Conservation (phyloP, 225 moss, liverwort and hornwort genomes). For the Bryoerythrophyllum caledonicum region DNA sequence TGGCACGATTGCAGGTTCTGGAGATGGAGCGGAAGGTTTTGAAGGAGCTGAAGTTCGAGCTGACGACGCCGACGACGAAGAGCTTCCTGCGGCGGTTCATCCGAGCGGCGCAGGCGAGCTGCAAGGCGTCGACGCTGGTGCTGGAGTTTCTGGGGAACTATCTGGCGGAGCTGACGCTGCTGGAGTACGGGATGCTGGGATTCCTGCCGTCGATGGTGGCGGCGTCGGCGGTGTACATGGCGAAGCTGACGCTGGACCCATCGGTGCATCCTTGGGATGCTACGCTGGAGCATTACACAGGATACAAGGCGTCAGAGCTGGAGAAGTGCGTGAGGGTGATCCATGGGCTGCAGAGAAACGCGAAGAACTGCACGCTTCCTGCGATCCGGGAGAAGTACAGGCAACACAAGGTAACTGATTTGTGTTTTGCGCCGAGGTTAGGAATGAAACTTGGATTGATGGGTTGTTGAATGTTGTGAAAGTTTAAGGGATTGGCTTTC, state of each 20-base stretch:
- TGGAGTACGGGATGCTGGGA: constrained; percentile 77
- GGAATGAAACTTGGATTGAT: too few relatives aligned
- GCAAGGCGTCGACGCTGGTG: constrained; percentile 66
- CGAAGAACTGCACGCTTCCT: constrained; percentile 68
- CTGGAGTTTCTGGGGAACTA: constrained; percentile 90
- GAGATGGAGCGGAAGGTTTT: constrained; percentile 96
- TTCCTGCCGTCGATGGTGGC: constrained; percentile 85
- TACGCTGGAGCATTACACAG: constrained; percentile 84
- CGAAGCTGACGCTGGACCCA: constrained; percentile 75
- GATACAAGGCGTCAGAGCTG: constrained; percentile 72
- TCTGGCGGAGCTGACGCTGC: constrained; percentile 78
- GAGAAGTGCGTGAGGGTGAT: constrained; percentile 74
- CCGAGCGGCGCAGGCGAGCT: constrained; percentile 79
- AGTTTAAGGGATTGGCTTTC: too few relatives aligned
- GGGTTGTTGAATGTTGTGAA: not conserved
- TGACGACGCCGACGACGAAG: constrained; percentile 94
- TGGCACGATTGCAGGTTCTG: constrained; percentile 40
- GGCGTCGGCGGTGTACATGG: constrained; percentile 85
- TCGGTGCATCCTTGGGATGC: constrained; percentile 61
- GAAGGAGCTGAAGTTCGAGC: constrained; percentile 89
- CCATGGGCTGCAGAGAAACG: constrained; percentile 72
- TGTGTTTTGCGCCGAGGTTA: not conserved
- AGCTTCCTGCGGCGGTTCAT: constrained; percentile 91
- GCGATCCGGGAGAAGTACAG: constrained; percentile 92
- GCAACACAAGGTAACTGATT: constrained; percentile 61